A percentile compares a stretch with the other conserved stretches of the same genome.
These are phyloP conservation scores for Delonix regia DNA, from an alignment of 306 rosid species.

Conservation along the genomic window DNA sequence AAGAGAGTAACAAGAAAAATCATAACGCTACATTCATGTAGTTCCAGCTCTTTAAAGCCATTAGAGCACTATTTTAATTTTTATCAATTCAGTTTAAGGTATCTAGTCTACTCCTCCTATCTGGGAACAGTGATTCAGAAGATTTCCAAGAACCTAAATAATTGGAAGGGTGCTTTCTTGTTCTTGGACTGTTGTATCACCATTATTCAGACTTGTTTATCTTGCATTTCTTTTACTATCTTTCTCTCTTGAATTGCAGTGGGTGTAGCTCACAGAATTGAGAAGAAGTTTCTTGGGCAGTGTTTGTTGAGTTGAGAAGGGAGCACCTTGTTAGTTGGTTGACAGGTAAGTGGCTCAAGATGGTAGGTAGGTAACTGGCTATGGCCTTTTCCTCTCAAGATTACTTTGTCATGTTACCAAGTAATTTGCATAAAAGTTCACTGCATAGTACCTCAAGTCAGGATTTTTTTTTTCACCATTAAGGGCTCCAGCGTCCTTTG, in stretches of 20 bases:
- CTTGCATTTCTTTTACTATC: not conserved
- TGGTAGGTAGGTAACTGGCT: not conserved
- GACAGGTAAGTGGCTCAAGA: not conserved
- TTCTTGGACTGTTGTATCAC: not conserved
- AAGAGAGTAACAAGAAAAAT: not conserved
- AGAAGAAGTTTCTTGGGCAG: not conserved
- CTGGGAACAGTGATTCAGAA: not conserved
- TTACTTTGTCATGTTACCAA: not conserved
- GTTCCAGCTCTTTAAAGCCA: constrained; percentile 8
- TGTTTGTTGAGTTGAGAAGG: not conserved
- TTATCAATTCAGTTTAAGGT: not conserved
- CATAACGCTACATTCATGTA: not conserved
- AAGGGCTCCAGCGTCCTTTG: not conserved
- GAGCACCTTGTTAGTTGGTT: not conserved
- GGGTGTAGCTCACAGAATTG: not conserved
- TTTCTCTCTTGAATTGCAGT: not conserved
- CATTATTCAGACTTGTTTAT: not conserved
- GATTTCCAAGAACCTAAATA: not conserved
- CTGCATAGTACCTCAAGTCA: not conserved
- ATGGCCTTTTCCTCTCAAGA: not conserved
- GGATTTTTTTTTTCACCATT: no score
- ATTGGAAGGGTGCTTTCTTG: not conserved
- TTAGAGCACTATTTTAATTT: constrained; percentile 9
- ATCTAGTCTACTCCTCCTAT: not conserved
- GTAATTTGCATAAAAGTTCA: not conserved